These are phyloP conservation scores for Penicillium ucsense DNA, from an alignment of 495 filamentous ascomycete genomes.

Conservation along the genomic window DNA sequence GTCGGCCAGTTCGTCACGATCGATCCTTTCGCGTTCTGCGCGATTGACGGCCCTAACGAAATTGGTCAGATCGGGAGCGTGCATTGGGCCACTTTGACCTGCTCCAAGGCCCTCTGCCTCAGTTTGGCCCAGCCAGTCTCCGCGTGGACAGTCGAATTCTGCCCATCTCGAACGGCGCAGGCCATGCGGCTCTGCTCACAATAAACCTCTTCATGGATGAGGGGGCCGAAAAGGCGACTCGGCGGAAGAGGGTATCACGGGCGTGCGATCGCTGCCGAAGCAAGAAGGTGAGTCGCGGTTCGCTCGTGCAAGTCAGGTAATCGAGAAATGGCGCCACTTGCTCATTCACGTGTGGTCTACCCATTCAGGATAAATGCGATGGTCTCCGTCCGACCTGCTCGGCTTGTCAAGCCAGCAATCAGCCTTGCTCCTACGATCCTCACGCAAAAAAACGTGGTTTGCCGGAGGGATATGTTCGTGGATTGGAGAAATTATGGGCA, in stretches of 20 bases:
- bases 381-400: conserved; percentile 54
- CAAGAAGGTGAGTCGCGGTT: conserved; percentile 34
- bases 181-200: conserved; percentile 15
- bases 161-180: conserved; percentile 7
- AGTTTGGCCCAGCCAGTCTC: background rate
- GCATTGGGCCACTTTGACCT: too few species aligned
- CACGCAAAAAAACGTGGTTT: conserved; percentile 60
- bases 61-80: too few species aligned
- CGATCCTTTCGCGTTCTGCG: too few species aligned
- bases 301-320: background rate
- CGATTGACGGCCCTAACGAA: too few species aligned
- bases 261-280: conserved; percentile 64
- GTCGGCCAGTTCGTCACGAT: too few species aligned
- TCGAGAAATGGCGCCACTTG: too few species aligned
- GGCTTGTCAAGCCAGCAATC: conserved; percentile 50
- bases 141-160: background rate
- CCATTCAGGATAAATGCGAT: conserved; percentile 52
- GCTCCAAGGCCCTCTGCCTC: too few species aligned
- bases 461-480: conserved; percentile 39
- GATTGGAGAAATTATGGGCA: conserved; percentile 38
- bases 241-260: conserved; percentile 56
- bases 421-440: conserved; percentile 57
- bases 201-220: conserved; percentile 35
- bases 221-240: conserved; percentile 35
- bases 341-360: too few species aligned